Evolutionary conservation across 2,329 filamentous ascomycete species (phyloP).

Genomic region (Orbilia javanica): DNA sequence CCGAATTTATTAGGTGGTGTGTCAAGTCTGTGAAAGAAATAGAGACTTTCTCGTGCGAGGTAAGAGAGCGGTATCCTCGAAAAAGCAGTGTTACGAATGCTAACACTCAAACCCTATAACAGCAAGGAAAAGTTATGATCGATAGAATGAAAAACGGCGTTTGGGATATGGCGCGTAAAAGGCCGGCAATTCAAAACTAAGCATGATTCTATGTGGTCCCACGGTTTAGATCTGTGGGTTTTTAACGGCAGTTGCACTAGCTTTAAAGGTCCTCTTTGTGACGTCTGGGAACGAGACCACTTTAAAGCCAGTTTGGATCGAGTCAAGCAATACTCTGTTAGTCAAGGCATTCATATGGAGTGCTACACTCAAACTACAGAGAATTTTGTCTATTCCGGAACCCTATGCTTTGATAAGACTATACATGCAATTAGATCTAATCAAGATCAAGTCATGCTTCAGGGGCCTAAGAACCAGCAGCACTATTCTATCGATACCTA

Average conservation of each 20-base stretch:
- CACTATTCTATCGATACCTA: slow-evolving; percentile 27
- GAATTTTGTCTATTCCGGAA: slow-evolving; percentile 37
- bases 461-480: not conserved
- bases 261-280: too few species aligned
- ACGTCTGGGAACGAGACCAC: too few species aligned
- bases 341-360: too few species aligned
- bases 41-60: slow-evolving; percentile 23
- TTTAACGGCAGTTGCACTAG: too few species aligned
- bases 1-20: slow-evolving; percentile 32
- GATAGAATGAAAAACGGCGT: slow-evolving; percentile 26
- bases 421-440: not conserved
- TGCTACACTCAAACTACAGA: not conserved
- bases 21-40: slow-evolving; percentile 25
- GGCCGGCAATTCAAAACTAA: slow-evolving; percentile 7
- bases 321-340: too few species aligned
- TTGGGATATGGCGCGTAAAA: slow-evolving; percentile 24
- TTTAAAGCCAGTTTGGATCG: too few species aligned
- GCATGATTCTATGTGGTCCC: not conserved
- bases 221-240: not conserved
- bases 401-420: slow-evolving; percentile 9
- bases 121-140: slow-evolving; percentile 41
- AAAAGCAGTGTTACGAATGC: not conserved
- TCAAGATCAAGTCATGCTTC: not conserved
- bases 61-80: not conserved
- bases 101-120: not conserved